Evolutionary conservation across 169 alveolate species (phyloP).

Genomic region (Plasmodium falciparum): DNA sequence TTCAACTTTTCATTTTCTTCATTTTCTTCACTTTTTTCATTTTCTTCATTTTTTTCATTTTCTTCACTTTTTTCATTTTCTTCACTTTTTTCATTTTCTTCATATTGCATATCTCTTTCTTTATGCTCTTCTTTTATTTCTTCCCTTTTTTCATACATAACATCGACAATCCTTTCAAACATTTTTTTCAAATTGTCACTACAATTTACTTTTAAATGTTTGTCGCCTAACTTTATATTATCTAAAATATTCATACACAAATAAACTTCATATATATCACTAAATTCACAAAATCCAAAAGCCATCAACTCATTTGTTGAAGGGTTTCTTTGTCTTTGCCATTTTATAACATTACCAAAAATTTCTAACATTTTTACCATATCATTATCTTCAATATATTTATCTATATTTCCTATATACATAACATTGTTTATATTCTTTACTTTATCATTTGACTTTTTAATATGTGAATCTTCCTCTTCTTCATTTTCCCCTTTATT

Average conservation of each 20-base stretch:
- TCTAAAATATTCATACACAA: constrained; percentile 78
- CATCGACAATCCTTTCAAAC: constrained; percentile 29
- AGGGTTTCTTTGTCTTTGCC: constrained; percentile 84
- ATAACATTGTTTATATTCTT: constrained; percentile 24
- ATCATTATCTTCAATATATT: constrained; percentile 26
- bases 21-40: neutral
- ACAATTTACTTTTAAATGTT: constrained; percentile 59
- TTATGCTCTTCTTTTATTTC: neutral
- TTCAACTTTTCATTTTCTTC: constrained; percentile 1
- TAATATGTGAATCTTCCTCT: constrained; percentile 5
- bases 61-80: neutral
- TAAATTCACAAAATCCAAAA: constrained; percentile 85
- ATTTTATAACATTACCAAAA: constrained; percentile 79
- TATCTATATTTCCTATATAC: constrained; percentile 29
- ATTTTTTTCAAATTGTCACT: constrained; percentile 31
- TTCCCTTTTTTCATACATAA: constrained; percentile 33
- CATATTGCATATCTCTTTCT: neutral
- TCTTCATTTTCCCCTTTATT: constrained; percentile 25
- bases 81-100: neutral
- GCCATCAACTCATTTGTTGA: constrained; percentile 80
- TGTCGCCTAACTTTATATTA: constrained; percentile 68
- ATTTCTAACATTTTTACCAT: constrained; percentile 35
- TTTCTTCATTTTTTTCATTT: neutral
- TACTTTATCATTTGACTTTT: neutral
- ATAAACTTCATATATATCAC: constrained; percentile 79